Percentiles rank a stretch among this genome's conserved stretches.
These are phyloP conservation scores for Choiromyces venosus DNA, from an alignment of 495 filamentous ascomycete genomes.

Conservation along the genomic window DNA sequence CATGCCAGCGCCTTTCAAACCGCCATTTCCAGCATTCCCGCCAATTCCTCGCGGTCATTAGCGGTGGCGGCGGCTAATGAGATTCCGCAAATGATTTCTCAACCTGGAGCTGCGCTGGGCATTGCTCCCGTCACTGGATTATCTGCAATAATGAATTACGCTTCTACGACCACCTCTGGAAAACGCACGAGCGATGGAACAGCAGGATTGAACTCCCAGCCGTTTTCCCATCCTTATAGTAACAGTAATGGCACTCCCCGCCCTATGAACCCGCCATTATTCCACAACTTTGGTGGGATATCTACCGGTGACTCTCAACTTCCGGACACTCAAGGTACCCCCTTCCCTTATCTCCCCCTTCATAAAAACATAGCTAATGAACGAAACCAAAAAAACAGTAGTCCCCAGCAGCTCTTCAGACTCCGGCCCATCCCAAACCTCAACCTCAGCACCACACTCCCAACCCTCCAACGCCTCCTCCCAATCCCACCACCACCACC, in stretches of 20 bases:
- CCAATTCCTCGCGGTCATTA: background rate
- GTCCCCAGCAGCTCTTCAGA: constrained; percentile 8
- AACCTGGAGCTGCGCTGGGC: constrained; percentile 28
- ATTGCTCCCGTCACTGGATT: constrained; percentile 13
- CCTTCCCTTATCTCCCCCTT: background rate
- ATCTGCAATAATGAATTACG: constrained; percentile 28
- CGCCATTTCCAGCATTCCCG: constrained; percentile 22
- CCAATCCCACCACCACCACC: background rate
- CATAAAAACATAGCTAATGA: background rate
- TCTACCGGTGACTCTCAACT: constrained; percentile 35
- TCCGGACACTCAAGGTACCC: constrained; percentile 36
- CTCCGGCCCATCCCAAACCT: constrained; percentile 5
- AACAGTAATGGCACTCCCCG: constrained; percentile 30
- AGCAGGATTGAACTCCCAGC: constrained; percentile 30
- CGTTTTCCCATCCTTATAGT: constrained; percentile 23
- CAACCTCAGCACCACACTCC: background rate
- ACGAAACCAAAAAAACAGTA: background rate
- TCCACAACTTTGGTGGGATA: constrained; percentile 25
- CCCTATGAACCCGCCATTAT: constrained; percentile 26
- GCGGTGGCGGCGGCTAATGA: constrained; percentile 16
- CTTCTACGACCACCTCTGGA: constrained; percentile 35
- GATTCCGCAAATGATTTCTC: constrained; percentile 35
- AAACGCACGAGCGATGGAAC: constrained; percentile 39
- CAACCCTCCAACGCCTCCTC: background rate
- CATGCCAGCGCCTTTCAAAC: constrained; percentile 28